A percentile compares a stretch with the other conserved stretches of the same genome.
Evolutionary conservation across 2,329 filamentous ascomycete genomes (phyloP).

Genomic region (Colletotrichum echinochloae): DNA sequence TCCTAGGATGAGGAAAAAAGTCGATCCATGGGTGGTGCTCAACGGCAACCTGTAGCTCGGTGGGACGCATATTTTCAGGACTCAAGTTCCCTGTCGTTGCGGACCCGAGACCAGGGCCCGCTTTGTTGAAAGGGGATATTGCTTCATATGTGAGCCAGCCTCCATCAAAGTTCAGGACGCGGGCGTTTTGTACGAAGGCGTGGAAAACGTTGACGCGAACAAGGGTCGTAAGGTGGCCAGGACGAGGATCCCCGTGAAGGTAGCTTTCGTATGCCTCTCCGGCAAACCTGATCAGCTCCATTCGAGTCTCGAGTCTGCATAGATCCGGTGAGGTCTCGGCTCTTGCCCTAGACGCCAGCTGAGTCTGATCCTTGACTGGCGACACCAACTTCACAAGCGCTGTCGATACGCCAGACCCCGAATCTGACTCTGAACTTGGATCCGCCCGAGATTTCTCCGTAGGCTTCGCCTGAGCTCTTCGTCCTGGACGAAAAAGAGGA

Average conservation of each 20-base stretch:
- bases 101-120: constrained; percentile 8
- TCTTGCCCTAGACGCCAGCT: neutral
- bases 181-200: constrained; percentile 36
- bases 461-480: neutral
- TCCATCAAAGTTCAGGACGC: constrained; percentile 28
- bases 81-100: constrained; percentile 14
- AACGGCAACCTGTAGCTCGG: constrained; percentile 44
- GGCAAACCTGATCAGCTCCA: constrained; percentile 21
- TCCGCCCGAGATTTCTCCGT: neutral
- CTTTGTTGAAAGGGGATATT: constrained; percentile 42
- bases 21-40: constrained; percentile 51
- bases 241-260: constrained; percentile 1
- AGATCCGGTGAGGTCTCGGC: neutral
- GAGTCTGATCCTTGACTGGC: neutral
- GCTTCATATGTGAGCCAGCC: constrained; percentile 41
- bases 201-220: constrained; percentile 41
- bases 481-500: neutral
- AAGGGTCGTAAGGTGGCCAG: constrained; percentile 28
- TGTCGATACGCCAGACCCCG: too few relatives aligned
- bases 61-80: constrained; percentile 45
- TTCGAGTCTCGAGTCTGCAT: constrained; percentile 8
- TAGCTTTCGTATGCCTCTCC: constrained; percentile 26
- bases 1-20: constrained; percentile 47
- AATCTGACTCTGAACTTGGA: neutral
- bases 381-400: neutral